A percentile compares a stretch with the other conserved stretches of the same genome.
Conservation (phyloP, 2,329 filamentous ascomycete genomes). For the Cephalotrichum gorgonifer region DNA sequence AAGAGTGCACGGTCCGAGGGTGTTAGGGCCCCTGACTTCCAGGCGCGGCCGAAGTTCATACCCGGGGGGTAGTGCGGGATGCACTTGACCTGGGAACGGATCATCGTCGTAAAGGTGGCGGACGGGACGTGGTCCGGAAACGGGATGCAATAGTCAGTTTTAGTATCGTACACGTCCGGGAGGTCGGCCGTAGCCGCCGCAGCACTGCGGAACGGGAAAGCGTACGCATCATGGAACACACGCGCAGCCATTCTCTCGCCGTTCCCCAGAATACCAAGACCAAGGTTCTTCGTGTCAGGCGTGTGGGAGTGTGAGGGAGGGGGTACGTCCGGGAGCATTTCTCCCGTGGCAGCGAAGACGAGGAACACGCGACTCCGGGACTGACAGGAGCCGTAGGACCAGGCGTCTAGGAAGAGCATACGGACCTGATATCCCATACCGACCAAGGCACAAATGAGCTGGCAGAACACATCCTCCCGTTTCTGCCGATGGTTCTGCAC, state of each 20-base stretch:
- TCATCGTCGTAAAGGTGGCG: slow-evolving; percentile 23
- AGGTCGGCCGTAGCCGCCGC: slow-evolving; percentile 47
- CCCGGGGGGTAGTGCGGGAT: slow-evolving; percentile 52
- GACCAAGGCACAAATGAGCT: slow-evolving; percentile 62
- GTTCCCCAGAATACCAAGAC: slow-evolving; percentile 49
- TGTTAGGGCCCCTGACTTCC: slow-evolving; percentile 27
- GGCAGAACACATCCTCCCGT: slow-evolving; percentile 57
- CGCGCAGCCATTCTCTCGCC: slow-evolving; percentile 49
- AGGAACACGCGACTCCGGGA: slow-evolving; percentile 59
- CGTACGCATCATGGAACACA: slow-evolving; percentile 28
- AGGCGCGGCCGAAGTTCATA: slow-evolving; percentile 37
- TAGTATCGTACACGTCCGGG: slow-evolving; percentile 50
- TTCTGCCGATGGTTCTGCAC: slow-evolving; percentile 28
- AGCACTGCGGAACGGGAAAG: slow-evolving; percentile 49
- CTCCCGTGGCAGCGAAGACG: slow-evolving; percentile 57
- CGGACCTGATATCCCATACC: slow-evolving; percentile 69
- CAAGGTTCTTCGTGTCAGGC: slow-evolving; percentile 12
- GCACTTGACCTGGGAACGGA: slow-evolving; percentile 35
- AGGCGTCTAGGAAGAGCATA: slow-evolving; percentile 58
- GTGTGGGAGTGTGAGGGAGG: slow-evolving; percentile 54
- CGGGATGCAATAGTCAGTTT: slow-evolving; percentile 48
- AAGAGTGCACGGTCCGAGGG: slow-evolving; percentile 28
- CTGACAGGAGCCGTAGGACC: slow-evolving; percentile 58
- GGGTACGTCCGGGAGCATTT: slow-evolving; percentile 44
- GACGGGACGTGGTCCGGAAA: slow-evolving; percentile 58